Base-by-base conservation (phyloP, 805 yeast genomes). In the Yamadazyma laniorum region DNA sequence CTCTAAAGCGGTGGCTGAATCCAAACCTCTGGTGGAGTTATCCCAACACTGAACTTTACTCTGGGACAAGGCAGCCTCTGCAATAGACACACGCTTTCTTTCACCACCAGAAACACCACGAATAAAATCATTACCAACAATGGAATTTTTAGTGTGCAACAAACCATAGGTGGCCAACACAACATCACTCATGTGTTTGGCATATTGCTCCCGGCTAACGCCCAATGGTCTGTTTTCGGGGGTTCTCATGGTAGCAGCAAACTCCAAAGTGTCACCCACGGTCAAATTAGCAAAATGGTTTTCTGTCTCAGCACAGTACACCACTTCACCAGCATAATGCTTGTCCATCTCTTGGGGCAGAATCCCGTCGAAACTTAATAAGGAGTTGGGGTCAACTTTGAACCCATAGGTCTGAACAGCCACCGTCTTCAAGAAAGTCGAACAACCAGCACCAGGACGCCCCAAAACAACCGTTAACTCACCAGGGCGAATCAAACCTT, bases 21-120 rank as follows among this genome's bases (percentile, higher is more conserved):
- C 95, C 43, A 86, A 70, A 51, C 95, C 95, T 66, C 93, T 77
- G 5, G 95, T 86, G 5, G 91, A 83, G 53, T 86, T 86, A 66
- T 85, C 79, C 79, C 78, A 74, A 48, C 75, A 63, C 50, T 74
- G 76, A 59, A 17, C 30, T 25, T 72, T 63, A 21, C 87, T 82
- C 19, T 81, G 77, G 34, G 80, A 70, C 32, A 83, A 74, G 32
- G 82, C 64, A 1, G 85, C 85, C 61, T 85, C 95, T 8, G 89
- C 87, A 51, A 85, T 80, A 8, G 91, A 82, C 3, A 85, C 91
- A 66, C 95, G 77, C 61, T 85, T 84, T 48, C 95, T 69, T 63
- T 85, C 93, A 70, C 95, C 93, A 53, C 95, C 91, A 35, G 91
- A 80, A 28, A 82, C 85, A 65, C 88, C 85, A 56, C 86, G 72